Evolutionary conservation across 495 filamentous ascomycete species (phyloP).

Genomic region (Neurospora cerealis): DNA sequence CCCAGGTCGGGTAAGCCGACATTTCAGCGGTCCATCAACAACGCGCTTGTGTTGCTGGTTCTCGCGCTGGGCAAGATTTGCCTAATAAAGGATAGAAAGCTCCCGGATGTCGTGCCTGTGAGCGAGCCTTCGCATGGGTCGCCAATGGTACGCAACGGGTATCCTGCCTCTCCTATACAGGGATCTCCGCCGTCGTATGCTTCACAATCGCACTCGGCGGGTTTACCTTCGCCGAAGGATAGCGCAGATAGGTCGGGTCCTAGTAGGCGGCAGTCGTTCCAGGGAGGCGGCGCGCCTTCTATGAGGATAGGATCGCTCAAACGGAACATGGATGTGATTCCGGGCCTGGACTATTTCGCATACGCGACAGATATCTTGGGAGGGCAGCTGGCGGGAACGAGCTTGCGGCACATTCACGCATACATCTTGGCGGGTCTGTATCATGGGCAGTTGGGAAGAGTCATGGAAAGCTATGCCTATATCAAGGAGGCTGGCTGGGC

Average conservation of each 20-base stretch:
- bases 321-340: conserved; percentile 78
- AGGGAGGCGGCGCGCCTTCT: conserved; percentile 21
- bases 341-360: conserved; percentile 80
- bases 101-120: conserved; percentile 51
- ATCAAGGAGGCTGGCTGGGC: conserved; percentile 70
- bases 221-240: conserved; percentile 40
- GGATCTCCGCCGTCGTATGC: conserved; percentile 36
- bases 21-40: conserved; percentile 51
- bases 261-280: conserved; percentile 35
- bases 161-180: conserved; percentile 35
- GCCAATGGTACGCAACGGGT: conserved; percentile 37
- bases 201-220: conserved; percentile 28
- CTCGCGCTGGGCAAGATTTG: conserved; percentile 83
- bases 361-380: conserved; percentile 84
- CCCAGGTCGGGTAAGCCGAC: conserved; percentile 27
- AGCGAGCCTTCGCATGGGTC: conserved; percentile 31
- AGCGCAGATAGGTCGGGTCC: conserved; percentile 25
- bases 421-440: conserved; percentile 81
- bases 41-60: conserved; percentile 70
- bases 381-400: conserved; percentile 63
- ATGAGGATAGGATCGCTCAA: conserved; percentile 20
- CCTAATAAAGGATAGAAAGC: conserved; percentile 42
- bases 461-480: conserved; percentile 84
- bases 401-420: conserved; percentile 75
- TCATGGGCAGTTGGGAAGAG: conserved; percentile 74